phyloP scores from a whole-genome alignment of 2,329 filamentous ascomycete genomes.

The Penicillium glabrum region DNA sequence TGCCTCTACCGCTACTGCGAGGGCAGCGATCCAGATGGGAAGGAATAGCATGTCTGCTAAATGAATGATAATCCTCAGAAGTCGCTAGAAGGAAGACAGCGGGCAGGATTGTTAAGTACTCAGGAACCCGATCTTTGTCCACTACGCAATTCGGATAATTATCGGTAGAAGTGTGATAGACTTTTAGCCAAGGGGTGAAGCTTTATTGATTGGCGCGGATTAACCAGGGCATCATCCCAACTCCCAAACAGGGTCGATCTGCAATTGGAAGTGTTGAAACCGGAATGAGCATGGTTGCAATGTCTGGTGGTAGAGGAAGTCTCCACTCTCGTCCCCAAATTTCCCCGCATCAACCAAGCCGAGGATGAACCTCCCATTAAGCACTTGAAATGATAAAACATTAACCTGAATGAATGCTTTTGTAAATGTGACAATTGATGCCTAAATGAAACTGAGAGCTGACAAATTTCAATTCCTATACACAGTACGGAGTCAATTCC shows the following conservation, averaged over 20 bases:
- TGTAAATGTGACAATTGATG: too few relatives aligned
- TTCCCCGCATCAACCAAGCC: background rate
- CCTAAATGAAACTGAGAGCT: too few relatives aligned
- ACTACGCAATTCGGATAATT: background rate
- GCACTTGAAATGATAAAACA: too few relatives aligned
- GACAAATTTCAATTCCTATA: background rate
- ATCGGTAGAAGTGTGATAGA: background rate
- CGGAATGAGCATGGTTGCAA: background rate
- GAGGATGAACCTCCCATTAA: too few relatives aligned
- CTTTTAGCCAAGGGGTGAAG: background rate
- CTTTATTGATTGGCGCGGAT: background rate
- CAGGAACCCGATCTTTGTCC: background rate
- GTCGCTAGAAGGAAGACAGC: background rate
- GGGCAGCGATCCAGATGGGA: background rate
- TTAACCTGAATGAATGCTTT: too few relatives aligned
- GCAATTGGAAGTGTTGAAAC: background rate
- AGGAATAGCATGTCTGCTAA: background rate
- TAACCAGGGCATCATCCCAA: too few relatives aligned
- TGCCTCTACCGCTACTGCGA: slow-evolving; percentile 10
- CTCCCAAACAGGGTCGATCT: background rate
- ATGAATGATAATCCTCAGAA: background rate
- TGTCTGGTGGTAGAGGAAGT: background rate
- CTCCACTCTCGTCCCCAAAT: background rate
- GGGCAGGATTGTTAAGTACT: background rate
- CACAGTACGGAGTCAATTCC: too few relatives aligned